Conservation (phyloP, 345 rosid genomes). For the Adansonia digitata region DNA sequence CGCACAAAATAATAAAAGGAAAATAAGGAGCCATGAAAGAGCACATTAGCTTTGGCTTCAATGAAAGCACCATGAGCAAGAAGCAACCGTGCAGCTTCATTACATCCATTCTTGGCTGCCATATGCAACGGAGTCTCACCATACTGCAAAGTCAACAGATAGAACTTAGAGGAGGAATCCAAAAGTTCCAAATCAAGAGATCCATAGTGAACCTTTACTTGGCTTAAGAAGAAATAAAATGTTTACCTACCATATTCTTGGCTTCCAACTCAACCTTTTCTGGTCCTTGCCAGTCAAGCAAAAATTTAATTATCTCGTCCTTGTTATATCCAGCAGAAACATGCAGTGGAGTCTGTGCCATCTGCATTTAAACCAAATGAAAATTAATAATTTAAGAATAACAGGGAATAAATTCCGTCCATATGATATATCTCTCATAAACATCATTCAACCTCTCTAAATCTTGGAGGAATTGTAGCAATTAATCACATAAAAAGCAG, state of each 20-base stretch:
- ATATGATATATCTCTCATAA: neutral
- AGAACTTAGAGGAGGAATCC: neutral
- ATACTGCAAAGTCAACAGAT: constrained; percentile 46
- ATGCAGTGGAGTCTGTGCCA: constrained; percentile 97
- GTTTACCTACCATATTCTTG: constrained; percentile 56
- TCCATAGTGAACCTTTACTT: neutral
- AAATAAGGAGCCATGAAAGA: constrained; percentile 14
- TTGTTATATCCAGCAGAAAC: constrained; percentile 80
- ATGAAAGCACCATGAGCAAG: constrained; percentile 81
- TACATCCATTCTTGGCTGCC: constrained; percentile 97
- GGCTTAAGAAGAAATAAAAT: neutral
- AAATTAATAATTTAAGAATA: neutral
- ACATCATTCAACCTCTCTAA: neutral
- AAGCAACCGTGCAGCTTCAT: constrained; percentile 70
- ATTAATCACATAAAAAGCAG: neutral
- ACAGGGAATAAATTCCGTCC: too few species aligned
- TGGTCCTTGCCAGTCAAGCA: constrained; percentile 66
- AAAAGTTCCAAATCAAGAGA: constrained; percentile 10
- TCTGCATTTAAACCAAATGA: constrained; percentile 46
- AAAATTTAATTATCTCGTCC: constrained; percentile 63
- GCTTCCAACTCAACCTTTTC: constrained; percentile 85
- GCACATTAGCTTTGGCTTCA: constrained; percentile 89
- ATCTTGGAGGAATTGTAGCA: neutral
- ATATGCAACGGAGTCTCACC: constrained; percentile 99
- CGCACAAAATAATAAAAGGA: neutral